A percentile compares a stretch with the other conserved stretches of the same genome.
These are phyloP conservation scores for Trifolium pratense DNA, from an alignment of 306 rosid genomes.

Conservation along the genomic window DNA sequence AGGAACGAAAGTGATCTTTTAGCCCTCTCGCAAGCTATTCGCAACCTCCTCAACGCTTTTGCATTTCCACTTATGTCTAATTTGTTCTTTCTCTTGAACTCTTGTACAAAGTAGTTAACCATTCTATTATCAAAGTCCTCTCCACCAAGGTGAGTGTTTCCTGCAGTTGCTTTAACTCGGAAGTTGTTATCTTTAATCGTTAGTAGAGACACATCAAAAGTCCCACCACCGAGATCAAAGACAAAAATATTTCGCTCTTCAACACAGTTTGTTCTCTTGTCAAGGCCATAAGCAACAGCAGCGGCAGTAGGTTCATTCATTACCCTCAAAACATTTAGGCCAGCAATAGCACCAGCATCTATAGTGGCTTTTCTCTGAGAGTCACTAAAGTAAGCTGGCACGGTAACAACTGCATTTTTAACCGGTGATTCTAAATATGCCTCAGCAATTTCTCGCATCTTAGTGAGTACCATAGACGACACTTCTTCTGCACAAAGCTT, in stretches of 20 bases:
- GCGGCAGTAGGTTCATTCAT: slow-evolving; percentile 13
- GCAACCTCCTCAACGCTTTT: not conserved
- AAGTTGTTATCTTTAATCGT: not conserved
- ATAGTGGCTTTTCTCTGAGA: not conserved
- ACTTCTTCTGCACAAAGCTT: not conserved
- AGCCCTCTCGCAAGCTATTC: slow-evolving; percentile 3
- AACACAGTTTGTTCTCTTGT: not conserved
- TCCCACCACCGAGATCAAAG: slow-evolving; percentile 8
- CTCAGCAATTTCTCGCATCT: slow-evolving; percentile 1
- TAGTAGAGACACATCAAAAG: not conserved
- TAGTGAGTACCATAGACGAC: not conserved
- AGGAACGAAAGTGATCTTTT: slow-evolving; percentile 4
- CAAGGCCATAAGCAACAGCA: slow-evolving; percentile 5
- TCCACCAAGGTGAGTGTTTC: slow-evolving; percentile 22
- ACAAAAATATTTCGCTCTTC: not conserved
- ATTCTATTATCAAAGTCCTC: slow-evolving; percentile 1
- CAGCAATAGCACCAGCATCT: not conserved
- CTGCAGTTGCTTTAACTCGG: not conserved
- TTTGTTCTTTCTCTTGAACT: slow-evolving; percentile 4
- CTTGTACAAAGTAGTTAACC: slow-evolving; percentile 6
- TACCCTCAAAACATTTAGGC: not conserved
- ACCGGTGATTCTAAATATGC: not conserved
- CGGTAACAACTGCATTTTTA: not conserved
- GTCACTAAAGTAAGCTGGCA: not conserved
- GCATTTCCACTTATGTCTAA: not conserved